Evolutionary conservation across 2,329 filamentous ascomycete species (phyloP), one percentile per base, ranked within the genome.

Genomic region (Bipolaris oryzae): DNA sequence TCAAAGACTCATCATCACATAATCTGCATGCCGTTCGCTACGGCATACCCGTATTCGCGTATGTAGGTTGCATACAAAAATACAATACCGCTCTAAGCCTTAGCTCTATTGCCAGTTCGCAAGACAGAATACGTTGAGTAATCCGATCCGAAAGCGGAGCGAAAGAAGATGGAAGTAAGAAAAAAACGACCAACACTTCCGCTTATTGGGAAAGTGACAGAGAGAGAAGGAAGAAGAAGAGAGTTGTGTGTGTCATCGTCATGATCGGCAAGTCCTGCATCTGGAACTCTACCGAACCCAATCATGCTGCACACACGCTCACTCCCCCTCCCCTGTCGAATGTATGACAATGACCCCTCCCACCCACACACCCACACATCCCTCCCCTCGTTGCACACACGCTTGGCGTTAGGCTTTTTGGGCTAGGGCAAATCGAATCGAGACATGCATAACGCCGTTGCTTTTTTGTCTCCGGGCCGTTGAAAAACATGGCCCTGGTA

Each of bases 181-280:
- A 39, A 13, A 9, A 16, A 20, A 7, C 18, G 10, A 21, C 23
- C 7, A 23, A 23, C 6, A 23, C 23, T 23, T 20, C 37, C 37
- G 18, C 37, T 39, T 23, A 23, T 23, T 23, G 5, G 23, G 23
- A 23, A 23, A 23, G 23, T 21, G 21, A 23, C 23, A 23, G 23
- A 23, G 6, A 23, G 7, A 57, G 59, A n/a, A n/a, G n/a, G n/a
- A n/a, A n/a, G 21, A 21, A 21, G 21, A 5, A 21, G 5, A 21
- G 21, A 21, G 60, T 23, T 51, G 45, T 51, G 54, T 35, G 41
- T 15, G n/a, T 57, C 45, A 53, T 60, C 60, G 58, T 65, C 60
- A 61, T 61, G 60, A 63, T 65, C 60, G 55, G 51, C 62, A 58
- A 58, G 37, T 51, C 57, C 42, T 60, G 49, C 59, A 48, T 55